Conservation (phyloP, 148 eudicot species). For the Dysphania ambrosioides region DNA sequence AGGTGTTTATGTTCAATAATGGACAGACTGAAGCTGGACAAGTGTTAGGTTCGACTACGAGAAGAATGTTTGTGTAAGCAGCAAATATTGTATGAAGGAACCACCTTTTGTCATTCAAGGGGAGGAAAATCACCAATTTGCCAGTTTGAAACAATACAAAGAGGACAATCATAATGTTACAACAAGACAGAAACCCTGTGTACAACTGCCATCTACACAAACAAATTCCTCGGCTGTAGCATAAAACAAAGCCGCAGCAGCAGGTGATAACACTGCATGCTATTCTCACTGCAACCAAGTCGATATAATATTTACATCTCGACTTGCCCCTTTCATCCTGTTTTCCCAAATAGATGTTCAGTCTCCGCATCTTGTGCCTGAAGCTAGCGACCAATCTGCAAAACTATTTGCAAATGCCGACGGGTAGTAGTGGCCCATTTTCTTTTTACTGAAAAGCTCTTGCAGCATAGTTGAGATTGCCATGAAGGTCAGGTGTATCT, state of each 20-base stretch:
- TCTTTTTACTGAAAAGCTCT: conserved; percentile 17
- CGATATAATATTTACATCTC: conserved; percentile 16
- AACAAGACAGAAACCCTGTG: conserved; percentile 20
- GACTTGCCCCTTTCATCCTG: conserved; percentile 10
- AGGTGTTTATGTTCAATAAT: background rate
- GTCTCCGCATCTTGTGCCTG: conserved; percentile 10
- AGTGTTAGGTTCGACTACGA: background rate
- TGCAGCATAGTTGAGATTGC: conserved; percentile 16
- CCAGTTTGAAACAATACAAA: conserved; percentile 24
- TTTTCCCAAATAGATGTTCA: conserved; percentile 12
- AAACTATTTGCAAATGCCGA: conserved; percentile 2
- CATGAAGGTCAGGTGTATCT: conserved; percentile 9
- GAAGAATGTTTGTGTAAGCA: conserved; percentile 10
- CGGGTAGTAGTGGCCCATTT: background rate
- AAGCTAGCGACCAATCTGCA: conserved; percentile 12
- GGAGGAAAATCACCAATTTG: conserved; percentile 27
- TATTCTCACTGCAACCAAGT: conserved; percentile 21
- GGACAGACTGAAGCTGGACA: background rate
- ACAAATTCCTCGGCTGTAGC: conserved; percentile 19
- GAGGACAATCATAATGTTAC: conserved; percentile 23
- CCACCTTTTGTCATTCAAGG: conserved; percentile 15
- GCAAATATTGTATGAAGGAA: conserved; percentile 10
- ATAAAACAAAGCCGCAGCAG: conserved; percentile 23
- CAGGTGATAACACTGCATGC: conserved; percentile 11
- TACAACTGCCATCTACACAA: conserved; percentile 29